A percentile compares a stretch with the other conserved stretches of the same genome.
Evolutionary conservation across 1,284 basidiomycete genomes (phyloP).

Genomic region (Sphaerobolus stellatus): DNA sequence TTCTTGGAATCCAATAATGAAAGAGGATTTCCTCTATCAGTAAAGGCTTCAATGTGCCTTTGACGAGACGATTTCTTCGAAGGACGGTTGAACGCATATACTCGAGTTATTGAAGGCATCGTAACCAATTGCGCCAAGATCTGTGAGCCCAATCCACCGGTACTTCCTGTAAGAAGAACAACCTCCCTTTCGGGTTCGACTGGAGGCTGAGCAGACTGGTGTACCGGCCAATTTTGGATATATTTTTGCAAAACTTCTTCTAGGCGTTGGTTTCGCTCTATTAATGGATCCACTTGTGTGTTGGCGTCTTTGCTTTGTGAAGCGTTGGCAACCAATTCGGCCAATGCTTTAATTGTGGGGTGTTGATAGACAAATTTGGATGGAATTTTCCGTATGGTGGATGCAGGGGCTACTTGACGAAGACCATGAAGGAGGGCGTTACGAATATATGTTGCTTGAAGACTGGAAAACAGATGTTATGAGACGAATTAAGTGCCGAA

Average conservation of each 20-base stretch:
- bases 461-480: conserved; percentile 20
- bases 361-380: conserved; percentile 7
- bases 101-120: conserved; percentile 17
- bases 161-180: conserved; percentile 36
- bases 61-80: conserved; percentile 11
- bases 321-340: not conserved
- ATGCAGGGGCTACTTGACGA: conserved; percentile 22
- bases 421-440: conserved; percentile 37
- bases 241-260: not conserved
- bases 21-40: conserved; percentile 19
- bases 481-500: conserved; percentile 14
- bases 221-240: not conserved
- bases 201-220: conserved; percentile 4
- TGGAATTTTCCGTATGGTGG: not conserved
- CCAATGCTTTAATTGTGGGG: not conserved
- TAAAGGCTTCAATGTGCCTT: conserved; percentile 17
- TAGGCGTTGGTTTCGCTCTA: not conserved
- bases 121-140: conserved; percentile 27
- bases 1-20: conserved; percentile 14
- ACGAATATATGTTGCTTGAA: conserved; percentile 42
- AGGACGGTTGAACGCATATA: conserved; percentile 29
- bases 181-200: conserved; percentile 9
- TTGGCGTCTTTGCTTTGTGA: not conserved
- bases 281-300: too few relatives aligned
- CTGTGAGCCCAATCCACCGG: conserved; percentile 35